Evolutionary conservation across 2,329 filamentous ascomycete species (phyloP), one percentile per base, ranked within the genome.

Genomic region (Diplodia sapinea): DNA sequence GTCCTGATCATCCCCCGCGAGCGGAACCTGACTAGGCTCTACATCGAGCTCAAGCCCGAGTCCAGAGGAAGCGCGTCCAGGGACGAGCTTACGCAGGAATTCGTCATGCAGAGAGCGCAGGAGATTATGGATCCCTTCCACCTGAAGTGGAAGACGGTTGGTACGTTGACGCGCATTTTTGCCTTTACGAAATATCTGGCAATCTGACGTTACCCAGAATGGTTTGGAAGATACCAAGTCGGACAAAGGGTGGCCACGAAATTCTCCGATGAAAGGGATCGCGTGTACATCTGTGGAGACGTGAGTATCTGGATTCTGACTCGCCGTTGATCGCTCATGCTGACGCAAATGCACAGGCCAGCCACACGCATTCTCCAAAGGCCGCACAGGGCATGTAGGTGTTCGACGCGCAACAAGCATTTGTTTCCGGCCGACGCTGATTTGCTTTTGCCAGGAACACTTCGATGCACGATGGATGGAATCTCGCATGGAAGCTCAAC

Each of bases 1-100:
- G 87, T 92, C 55, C 82, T 92, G n/a, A 89, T 91, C 75, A 89
- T 92, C 65, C 90, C 90, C 4, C 86, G 90, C 49, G 90, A 92
- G 76, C 83, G 88, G 51, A 90, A 90, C 73, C 87, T 92, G 85
- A 92, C 89, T 0, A 85, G 90, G 55, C 82, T 86, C 3, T 86
- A 86, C 67, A 83, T 86, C 49, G 83, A 82, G 69, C 72, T 82
- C 54, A 79, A 79, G 68, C 73, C 76, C 1, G 78, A 74, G 23
- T 74, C 79, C 12, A 74, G 73, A 17, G 76, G 74, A 47, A 73
- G 73, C 2, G 69, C 75, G 1, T 68, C 73, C 6, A 77, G 73
- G 51, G 77, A 79, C 51, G 72, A 75, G 36, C 75, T 76, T 9
- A 84, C 87, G 5, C 85, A 90, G 70, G 86, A 90, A 38, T 91